Evolutionary conservation across 495 filamentous ascomycete genomes (phyloP), one percentile per base, ranked within the genome.

Genomic region (Aspergillus sclerotiicarbonarius): DNA sequence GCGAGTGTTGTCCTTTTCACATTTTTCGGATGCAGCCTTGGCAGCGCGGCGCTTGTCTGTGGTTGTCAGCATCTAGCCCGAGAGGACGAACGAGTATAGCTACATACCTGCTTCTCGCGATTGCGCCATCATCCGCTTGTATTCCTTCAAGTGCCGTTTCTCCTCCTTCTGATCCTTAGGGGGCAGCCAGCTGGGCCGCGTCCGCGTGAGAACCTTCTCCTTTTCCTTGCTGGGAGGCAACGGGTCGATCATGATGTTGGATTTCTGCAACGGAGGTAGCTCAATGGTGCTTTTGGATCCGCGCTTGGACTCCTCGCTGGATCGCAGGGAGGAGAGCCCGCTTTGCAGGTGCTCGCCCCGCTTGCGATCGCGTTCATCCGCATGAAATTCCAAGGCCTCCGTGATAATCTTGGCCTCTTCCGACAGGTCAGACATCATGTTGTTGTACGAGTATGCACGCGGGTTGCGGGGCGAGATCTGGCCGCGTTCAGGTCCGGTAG

Each of bases 191-290:
- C 89, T 93, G 0, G 94, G 94, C 29, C 94, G 83, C 12, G 94
- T 98, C 43, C 95, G 81, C 19, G 90, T 91, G 18, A 98, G 75
- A 6, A 96, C 89, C 41, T 89, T 91, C 62, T 96, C 91, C 72
- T 98, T 98, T 77, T 98, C 94, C 74, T 92, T 95, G 63, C 92
- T 96, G 35, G 96, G 87, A 2, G 93, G 95, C 56, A 98, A 73
- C 8, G 94, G 94, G 70, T 98, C 94, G 58, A 97, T 95, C 89
- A 98, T 93, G 49, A 95, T 87, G 67, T 96, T 93, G 15, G 88
- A 88, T 57, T 89, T 87, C 53, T 90, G 86, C 16, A 96, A 68
- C 13, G 91, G 94, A 4, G 94, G 94, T 7, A 97, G 77, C 55
- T 91, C 86, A 25, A 83, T 71, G 5, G 66, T 62, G 8, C 81